Percentiles rank a stretch among this genome's conserved stretches.
Evolutionary conservation across 768 basidiomycete species (phyloP).

Genomic region (Myochromella boudieri): DNA sequence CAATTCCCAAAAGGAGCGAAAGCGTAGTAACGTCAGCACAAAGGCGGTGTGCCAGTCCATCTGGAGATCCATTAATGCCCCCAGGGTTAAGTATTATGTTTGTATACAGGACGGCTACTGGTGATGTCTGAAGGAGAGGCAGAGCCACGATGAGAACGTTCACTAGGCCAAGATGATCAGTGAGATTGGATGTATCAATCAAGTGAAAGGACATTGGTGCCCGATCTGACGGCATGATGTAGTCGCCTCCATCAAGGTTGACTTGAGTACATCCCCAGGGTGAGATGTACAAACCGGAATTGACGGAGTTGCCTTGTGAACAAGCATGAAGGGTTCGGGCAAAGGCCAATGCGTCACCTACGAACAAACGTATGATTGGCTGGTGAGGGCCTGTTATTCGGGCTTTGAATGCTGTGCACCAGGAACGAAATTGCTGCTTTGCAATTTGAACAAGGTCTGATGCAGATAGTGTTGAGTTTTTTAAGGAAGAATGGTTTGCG

Average conservation of each 20-base stretch:
- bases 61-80: constrained; percentile 19
- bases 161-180: constrained; percentile 46
- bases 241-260: constrained; percentile 30
- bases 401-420: constrained; percentile 30
- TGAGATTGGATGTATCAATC: constrained; percentile 51
- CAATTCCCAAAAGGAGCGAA: constrained; percentile 40
- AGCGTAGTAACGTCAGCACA: constrained; percentile 41
- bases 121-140: constrained; percentile 33
- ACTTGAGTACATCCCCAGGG: constrained; percentile 35
- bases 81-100: constrained; percentile 35
- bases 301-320: constrained; percentile 13
- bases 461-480: constrained; percentile 12
- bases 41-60: constrained; percentile 29
- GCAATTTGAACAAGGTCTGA: constrained; percentile 27
- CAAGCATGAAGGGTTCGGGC: constrained; percentile 33
- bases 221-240: constrained; percentile 18
- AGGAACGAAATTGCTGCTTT: constrained; percentile 32
- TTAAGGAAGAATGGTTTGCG: constrained; percentile 9
- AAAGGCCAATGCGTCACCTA: constrained; percentile 39
- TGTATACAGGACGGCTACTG: constrained; percentile 38
- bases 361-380: constrained; percentile 36
- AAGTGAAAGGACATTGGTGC: constrained; percentile 41
- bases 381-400: constrained; percentile 4
- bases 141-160: constrained; percentile 39
- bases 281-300: constrained; percentile 29